Evolutionary conservation across 2,329 filamentous ascomycete species (phyloP).

Genomic region (Sarocladiaceae sp.): DNA sequence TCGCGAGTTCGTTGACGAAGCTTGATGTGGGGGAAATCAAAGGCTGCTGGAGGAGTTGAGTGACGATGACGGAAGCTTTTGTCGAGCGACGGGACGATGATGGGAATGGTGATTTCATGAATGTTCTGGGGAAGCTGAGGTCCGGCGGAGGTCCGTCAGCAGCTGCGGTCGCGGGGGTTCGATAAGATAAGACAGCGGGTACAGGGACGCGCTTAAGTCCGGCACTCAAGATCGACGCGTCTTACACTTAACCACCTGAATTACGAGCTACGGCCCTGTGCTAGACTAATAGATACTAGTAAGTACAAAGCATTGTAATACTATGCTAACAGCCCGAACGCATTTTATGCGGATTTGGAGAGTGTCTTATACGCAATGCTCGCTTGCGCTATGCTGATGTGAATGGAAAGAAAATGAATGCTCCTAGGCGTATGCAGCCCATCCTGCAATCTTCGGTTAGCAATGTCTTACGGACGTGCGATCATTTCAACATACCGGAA

Average conservation of each 20-base stretch:
- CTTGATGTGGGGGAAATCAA: neutral
- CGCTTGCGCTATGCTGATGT: neutral
- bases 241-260: too few relatives aligned
- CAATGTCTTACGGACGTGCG: neutral
- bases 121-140: constrained; percentile 2
- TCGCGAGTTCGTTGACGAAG: neutral
- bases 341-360: too few relatives aligned
- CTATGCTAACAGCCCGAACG: too few relatives aligned
- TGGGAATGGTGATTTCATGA: constrained; percentile 6
- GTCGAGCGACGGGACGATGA: neutral
- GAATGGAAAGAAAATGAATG: neutral
- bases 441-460: constrained; percentile 31
- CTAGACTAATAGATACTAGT: neutral
- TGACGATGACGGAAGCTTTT: neutral
- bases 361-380: too few relatives aligned
- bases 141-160: neutral
- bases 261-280: too few relatives aligned
- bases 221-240: neutral
- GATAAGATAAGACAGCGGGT: constrained; percentile 6
- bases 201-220: constrained; percentile 2
- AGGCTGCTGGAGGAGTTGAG: neutral
- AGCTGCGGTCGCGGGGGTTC: neutral
- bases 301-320: too few relatives aligned
- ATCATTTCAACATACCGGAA: constrained; percentile 51
- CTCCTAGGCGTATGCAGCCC: constrained; percentile 41